Evolutionary conservation across 805 yeast species (phyloP), one percentile per base, ranked within the genome.

Genomic region (Ogataea thermomethanolica): DNA sequence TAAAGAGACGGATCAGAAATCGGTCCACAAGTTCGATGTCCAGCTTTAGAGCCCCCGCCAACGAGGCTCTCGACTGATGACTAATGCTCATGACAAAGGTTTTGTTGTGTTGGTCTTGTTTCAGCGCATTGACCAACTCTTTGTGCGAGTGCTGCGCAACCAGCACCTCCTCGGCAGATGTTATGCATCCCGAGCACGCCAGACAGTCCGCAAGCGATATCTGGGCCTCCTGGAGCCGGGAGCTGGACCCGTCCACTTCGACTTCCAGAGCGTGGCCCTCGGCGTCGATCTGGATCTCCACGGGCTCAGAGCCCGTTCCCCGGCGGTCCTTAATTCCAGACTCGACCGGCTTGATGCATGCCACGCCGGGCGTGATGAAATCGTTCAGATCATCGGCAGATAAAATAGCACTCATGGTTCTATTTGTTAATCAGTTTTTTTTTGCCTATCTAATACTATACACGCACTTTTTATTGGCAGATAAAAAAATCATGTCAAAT

Each of bases 121-220:
- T 64, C 48, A 86, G 56, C 20, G 80, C 83, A 33, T 75, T 74
- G 17, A 89, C 50, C 33, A 93, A 71, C 51, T 90, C 90, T 15
- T 76, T 77, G 53, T 90, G 95, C 27, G 95, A 85, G 59, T 93
- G 99, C 49, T 87, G 82, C 2, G 95, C 87, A 29, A 93, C 84
- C 33, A 93, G 66, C 6, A 93, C 88, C 47, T 91, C 96, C 58
- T 93, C 99, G n/a, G 96, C 95, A 4, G 96, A 85, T 0, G 99
- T 93, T 39, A 93, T 88, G 61, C 99, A 93, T 0, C 99, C 99
- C 7, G 95, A 80, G 58, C 99, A 93, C 0, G 99, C 99, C 39
- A 93, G 68, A 63, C 99, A 93, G 66, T 93, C 99, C 13, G 89
- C 81, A 36, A 93, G 65, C 1, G 93, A 84, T 33, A 93, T 91